Base-by-base conservation (phyloP, 352 stramenopile genomes). In the Pythium folliculosum region DNA sequence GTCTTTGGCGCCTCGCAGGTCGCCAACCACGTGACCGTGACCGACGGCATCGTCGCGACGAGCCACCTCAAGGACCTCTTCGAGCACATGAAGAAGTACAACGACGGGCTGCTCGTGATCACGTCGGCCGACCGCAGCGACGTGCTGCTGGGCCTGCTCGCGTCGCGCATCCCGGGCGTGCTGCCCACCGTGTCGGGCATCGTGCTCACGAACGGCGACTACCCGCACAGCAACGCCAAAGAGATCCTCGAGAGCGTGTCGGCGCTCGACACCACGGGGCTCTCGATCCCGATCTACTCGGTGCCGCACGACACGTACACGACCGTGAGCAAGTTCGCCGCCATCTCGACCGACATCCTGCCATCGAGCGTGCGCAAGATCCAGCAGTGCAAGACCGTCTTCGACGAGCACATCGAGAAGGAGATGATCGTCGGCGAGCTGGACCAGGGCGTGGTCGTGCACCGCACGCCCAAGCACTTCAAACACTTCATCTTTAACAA, bases 401-500 rank as follows among this genome's bases (percentile, higher is more conserved):
- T 90, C 45, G 81, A 91, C 40, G 69, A 84, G 52, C 82, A 81
- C 66, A 78, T 93, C 0, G 82, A 80, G 27, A 90, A 88, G 62
- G 76, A 90, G 45, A 71, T 72, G 62, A 72, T 93, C 19, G 78
- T 93, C 45, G 83, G 85, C 14, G 77, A 89, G 63, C 71, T 93
- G 7, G 76, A 86, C 48, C 70, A 90, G 40, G 81, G 81, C 10
- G 77, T 86, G 55, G 78, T 87, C 9, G 67, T 84, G 17, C 77
- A 90, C 62, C 82, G 83, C 2, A 88, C 85, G 19, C 87, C 87
- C 12, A 94, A 93, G 77, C 84, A 94, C 54, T 95, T 95, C 68
- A 80, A 94, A 67, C 84, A 96, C 72, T 91, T 88, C 64, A 62
- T 94, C n/a, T 90, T 92, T 59, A 81, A 77, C 76, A 92, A 94